Percentiles rank a stretch among this genome's conserved stretches.
Conservation (phyloP, 2,329 filamentous ascomycete genomes). For the Epichloe baconii region DNA sequence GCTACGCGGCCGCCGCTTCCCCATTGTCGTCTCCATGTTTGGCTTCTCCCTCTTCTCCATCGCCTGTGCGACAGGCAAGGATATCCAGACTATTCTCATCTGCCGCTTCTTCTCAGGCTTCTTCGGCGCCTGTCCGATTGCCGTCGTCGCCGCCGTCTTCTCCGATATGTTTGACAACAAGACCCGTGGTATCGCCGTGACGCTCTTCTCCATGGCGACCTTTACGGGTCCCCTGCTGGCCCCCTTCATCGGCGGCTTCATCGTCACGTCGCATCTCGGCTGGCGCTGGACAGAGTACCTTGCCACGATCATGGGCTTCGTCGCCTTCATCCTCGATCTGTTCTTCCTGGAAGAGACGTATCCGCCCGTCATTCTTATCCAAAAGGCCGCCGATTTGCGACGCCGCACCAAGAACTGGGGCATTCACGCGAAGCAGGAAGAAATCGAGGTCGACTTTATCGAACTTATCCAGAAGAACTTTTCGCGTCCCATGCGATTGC, state of each 20-base stretch:
- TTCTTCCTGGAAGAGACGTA: slow-evolving; percentile 58
- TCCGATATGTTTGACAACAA: slow-evolving; percentile 58
- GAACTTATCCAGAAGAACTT: slow-evolving; percentile 56
- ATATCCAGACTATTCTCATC: slow-evolving; percentile 55
- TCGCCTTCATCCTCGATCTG: slow-evolving; percentile 44
- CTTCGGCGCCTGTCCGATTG: slow-evolving; percentile 55
- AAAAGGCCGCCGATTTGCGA: slow-evolving; percentile 47
- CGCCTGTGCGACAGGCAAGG: slow-evolving; percentile 50
- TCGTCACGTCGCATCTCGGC: slow-evolving; percentile 45
- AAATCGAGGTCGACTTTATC: slow-evolving; percentile 52
- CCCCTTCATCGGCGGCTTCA: slow-evolving; percentile 58
- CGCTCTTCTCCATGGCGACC: slow-evolving; percentile 34
- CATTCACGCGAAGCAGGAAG: slow-evolving; percentile 58
- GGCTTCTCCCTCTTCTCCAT: slow-evolving; percentile 59
- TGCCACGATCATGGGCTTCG: slow-evolving; percentile 47
- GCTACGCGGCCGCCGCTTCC: slow-evolving; percentile 51
- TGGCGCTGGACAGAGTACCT: slow-evolving; percentile 67
- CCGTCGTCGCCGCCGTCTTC: slow-evolving; percentile 59
- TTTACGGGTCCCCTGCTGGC: slow-evolving; percentile 56
- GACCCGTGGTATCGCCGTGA: slow-evolving; percentile 38
- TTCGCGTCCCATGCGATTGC: slow-evolving; percentile 49
- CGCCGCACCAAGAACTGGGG: slow-evolving; percentile 56
- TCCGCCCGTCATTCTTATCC: slow-evolving; percentile 50
- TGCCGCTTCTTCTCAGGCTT: slow-evolving; percentile 64
- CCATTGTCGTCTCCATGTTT: slow-evolving; percentile 48